Evolutionary conservation across 2,329 filamentous ascomycete genomes (phyloP).

Genomic region (Aspergillus hiratsukae): DNA sequence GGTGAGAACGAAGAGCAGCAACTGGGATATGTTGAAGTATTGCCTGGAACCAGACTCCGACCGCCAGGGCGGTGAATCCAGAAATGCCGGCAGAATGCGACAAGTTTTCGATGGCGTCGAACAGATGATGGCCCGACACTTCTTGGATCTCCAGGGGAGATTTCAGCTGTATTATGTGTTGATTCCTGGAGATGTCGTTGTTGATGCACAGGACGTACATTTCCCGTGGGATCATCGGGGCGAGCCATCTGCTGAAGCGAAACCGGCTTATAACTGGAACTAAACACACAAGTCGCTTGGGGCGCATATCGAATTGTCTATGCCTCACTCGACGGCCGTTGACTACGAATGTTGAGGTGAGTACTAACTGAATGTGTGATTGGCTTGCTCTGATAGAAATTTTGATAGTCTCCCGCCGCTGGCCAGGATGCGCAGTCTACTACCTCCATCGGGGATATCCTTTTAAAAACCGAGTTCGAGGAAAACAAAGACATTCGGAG

Average conservation of each 20-base stretch:
- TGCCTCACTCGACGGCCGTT: background rate
- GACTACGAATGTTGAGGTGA: background rate
- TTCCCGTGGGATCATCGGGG: background rate
- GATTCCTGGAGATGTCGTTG: background rate
- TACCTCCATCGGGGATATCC: conserved; percentile 23
- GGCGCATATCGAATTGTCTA: background rate
- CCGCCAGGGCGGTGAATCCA: background rate
- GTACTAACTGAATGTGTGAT: background rate
- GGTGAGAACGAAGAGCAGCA: background rate
- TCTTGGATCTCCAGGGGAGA: background rate
- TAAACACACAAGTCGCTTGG: background rate
- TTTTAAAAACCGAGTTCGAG: conserved; percentile 31
- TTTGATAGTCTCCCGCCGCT: background rate
- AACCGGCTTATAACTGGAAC: background rate
- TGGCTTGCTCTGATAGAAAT: background rate
- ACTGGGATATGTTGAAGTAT: background rate
- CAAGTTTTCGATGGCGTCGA: background rate
- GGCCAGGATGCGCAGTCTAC: conserved; percentile 4
- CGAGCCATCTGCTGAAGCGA: background rate
- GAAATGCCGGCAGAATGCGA: background rate
- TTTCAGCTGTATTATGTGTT: background rate
- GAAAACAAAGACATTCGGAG: conserved; percentile 35
- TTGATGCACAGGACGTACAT: background rate
- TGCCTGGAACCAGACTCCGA: background rate
- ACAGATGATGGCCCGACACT: background rate